Evolutionary conservation across 2,329 filamentous ascomycete genomes (phyloP), one percentile per base, ranked within the genome.

Genomic region (Epichloe sibirici): DNA sequence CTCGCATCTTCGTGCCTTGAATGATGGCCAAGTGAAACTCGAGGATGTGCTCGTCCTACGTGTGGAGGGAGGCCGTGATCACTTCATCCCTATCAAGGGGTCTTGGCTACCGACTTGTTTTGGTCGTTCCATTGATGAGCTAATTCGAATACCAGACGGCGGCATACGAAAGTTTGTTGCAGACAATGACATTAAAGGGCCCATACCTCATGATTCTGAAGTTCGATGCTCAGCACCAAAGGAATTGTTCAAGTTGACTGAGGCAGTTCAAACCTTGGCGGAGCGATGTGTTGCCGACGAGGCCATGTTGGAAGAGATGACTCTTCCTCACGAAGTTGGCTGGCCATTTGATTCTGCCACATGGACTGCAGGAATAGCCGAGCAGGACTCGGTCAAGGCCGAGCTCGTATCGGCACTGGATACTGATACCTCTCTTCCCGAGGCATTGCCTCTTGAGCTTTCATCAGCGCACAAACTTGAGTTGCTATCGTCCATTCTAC

Each of bases 11-110:
- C 81, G 79, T 17, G 71, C 76, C 2, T 74, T 98, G 39, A 97
- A 97, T 58, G 75, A 85, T 51, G 81, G 79, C 15, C 73, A 75
- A 2, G 65, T 73, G 4, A 72, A 71, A 7, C 71, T 98, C 0
- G 91, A 97, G 56, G 90, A 97, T 57, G 83, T 98, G 3, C 74
- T 98, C 7, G 85, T 98, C 2, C 75, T 98, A 8, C 83, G 90
- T 1, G 87, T 98, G 5, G 77, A 82, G 11, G 81, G 85, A 50
- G 94, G 94, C 0, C 79, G 90, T 47, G 93, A 98, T 61, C 87
- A 97, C 63, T 98, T 98, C 64, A 81, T 98, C 40, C 85, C 90
- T 0, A 74, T 95, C 0, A 82, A 79, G 25, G 93, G 80, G 0
- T 73, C 70, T 1, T 98, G 93, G 91, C 72, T 85, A 3, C 86